A percentile compares a stretch with the other conserved stretches of the same genome.
phyloP scores from a whole-genome alignment of 495 filamentous ascomycete species.

The Penicillium coprophilum region DNA sequence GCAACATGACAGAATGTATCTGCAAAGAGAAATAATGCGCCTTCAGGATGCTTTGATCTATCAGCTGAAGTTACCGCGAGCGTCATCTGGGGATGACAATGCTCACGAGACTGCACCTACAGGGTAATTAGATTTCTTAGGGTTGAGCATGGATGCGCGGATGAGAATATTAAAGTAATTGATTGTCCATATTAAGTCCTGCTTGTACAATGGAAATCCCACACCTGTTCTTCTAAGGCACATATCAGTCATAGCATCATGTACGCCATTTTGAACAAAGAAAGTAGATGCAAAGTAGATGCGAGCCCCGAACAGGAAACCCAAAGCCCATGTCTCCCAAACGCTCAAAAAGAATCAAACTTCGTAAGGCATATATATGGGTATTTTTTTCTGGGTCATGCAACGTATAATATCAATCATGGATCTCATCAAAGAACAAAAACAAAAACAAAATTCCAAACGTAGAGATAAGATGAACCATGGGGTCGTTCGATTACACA shows the following conservation, averaged over 20 bases:
- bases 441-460: background rate
- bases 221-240: slow-evolving; percentile 5
- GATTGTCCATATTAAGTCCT: slow-evolving; percentile 12
- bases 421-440: slow-evolving; percentile 6
- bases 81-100: too few species aligned
- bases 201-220: slow-evolving; percentile 11
- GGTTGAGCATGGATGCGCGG: too few species aligned
- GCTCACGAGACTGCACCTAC: too few species aligned
- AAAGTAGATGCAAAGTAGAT: slow-evolving; percentile 1
- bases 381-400: slow-evolving; percentile 7
- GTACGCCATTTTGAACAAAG: background rate
- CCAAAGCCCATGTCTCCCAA: slow-evolving; percentile 2
- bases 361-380: slow-evolving; percentile 6
- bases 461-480: background rate
- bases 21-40: background rate
- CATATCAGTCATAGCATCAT: slow-evolving; percentile 9
- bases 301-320: background rate
- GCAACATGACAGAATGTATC: background rate
- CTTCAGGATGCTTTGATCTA: background rate
- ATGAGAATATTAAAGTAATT: slow-evolving; percentile 1
- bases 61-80: background rate
- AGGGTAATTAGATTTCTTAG: too few species aligned
- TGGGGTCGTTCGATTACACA: slow-evolving; percentile 33
- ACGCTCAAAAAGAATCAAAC: slow-evolving; percentile 1
- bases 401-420: slow-evolving; percentile 3